Conservation (phyloP, 116 monocot genomes). For the Thalassia testudinum region DNA sequence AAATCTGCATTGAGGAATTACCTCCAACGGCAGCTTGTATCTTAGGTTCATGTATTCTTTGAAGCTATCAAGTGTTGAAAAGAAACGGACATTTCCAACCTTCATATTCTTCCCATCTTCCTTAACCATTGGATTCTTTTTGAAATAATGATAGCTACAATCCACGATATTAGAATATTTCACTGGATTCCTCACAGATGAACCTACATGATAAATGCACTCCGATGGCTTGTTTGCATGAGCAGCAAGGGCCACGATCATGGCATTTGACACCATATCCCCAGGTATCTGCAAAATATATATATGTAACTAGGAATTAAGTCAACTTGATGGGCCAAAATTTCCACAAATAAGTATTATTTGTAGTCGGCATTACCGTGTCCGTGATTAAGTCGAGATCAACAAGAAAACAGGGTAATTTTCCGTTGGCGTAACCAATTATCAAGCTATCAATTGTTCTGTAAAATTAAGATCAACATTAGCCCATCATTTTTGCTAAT, state of each 20-base stretch:
- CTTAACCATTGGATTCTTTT: slow-evolving; percentile 5
- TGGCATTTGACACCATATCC: slow-evolving; percentile 93
- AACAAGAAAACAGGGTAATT: slow-evolving; percentile 61
- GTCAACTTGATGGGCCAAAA: neutral
- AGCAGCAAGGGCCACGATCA: slow-evolving; percentile 62
- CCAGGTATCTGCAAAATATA: slow-evolving; percentile 49
- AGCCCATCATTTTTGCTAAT: neutral
- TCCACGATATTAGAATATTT: neutral
- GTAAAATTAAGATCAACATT: neutral
- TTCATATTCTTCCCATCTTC: slow-evolving; percentile 15
- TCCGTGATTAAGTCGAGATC: slow-evolving; percentile 70
- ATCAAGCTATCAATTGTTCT: slow-evolving; percentile 95
- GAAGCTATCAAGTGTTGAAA: slow-evolving; percentile 14
- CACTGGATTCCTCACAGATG: slow-evolving; percentile 66
- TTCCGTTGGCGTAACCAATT: slow-evolving; percentile 82
- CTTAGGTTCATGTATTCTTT: slow-evolving; percentile 16
- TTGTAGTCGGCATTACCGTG: slow-evolving; percentile 26
- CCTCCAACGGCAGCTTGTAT: slow-evolving; percentile 19
- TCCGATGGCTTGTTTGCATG: slow-evolving; percentile 41
- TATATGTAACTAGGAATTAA: neutral
- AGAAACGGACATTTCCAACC: neutral
- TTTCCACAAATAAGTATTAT: neutral
- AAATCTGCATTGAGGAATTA: neutral
- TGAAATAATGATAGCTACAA: slow-evolving; percentile 10
- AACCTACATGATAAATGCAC: slow-evolving; percentile 68